Base-by-base conservation (phyloP, 306 rosid species). In the Bauhinia variegata region DNA sequence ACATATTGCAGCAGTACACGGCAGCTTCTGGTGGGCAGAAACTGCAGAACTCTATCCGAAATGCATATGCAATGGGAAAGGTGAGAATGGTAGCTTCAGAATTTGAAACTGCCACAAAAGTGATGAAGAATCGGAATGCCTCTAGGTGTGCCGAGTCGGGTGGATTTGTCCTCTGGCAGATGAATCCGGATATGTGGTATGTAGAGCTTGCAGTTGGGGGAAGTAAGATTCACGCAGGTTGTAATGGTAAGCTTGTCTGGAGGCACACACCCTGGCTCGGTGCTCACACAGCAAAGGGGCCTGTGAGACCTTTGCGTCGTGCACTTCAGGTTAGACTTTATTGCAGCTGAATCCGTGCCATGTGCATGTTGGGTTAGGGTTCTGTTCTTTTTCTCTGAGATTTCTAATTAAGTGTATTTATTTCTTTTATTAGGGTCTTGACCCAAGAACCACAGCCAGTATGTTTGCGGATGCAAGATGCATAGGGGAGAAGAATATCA, bases 171-270 rank as follows among this genome's bases (percentile, higher is more conserved):
- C 91, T 95, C 48, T 95, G 99, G 99, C 99, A 95, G 88, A 95
- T 95, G 99, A 86, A 91, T 74, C 97, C 99, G 0, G 95, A 95
- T 42, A 95, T 95, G 99, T 95, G 97, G 99, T 90, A 95, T 72
- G 99, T 88, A 10, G 99, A 95, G 89, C 99, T 95, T 51, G 95
- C 95, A 0, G 96, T 85, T 58, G 99, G 99, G 52, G 96, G 96
- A 6, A 88, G 88, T 56, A 95, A 95, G 83, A 96, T 95, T 64
- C 99, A 88, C 62, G 99, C 99, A 10, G 99, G 99, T 17, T 90
- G 99, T 79, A 95, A 95, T 67, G 97, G 99, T 7, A 91, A 86
- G 52, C 88, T 95, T 34, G 97, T 95, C 30, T 95, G 99, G 99
- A 86, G 99, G 82, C 99, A 95, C 80, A 95, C 99, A 1, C 97